Conservation (phyloP, 805 yeast genomes). For the Saccharomycopsis sp. region DNA sequence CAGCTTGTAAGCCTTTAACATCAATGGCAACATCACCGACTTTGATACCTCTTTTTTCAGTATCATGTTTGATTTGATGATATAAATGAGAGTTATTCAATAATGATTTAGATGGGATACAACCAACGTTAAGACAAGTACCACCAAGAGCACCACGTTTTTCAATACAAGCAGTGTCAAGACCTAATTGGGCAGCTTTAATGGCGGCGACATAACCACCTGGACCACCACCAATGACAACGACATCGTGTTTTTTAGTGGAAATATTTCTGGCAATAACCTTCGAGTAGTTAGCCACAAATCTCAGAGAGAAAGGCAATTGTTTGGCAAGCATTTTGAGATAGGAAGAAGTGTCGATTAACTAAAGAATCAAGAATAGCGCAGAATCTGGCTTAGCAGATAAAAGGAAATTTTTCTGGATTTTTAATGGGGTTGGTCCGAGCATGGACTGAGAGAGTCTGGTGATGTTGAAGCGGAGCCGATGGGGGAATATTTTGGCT, state of each 20-base stretch:
- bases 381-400: too few species aligned
- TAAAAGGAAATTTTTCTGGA: too few species aligned
- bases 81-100: constrained; percentile 89
- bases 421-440: too few species aligned
- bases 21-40: constrained; percentile 68
- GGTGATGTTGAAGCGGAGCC: constrained; percentile 3
- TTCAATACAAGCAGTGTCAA: constrained; percentile 92
- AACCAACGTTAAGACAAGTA: constrained; percentile 96
- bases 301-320: too few species aligned
- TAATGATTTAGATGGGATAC: constrained; percentile 95
- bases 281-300: constrained; percentile 14
- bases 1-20: constrained; percentile 71
- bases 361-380: too few species aligned
- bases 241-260: constrained; percentile 70
- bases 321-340: too few species aligned
- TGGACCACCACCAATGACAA: constrained; percentile 98
- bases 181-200: constrained; percentile 94
- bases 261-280: constrained; percentile 19
- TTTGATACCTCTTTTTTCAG: constrained; percentile 83
- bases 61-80: constrained; percentile 81
- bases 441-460: background rate
- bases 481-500: too few species aligned
- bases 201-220: constrained; percentile 99
- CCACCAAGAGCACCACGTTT: constrained; percentile 96
- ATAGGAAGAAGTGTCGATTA: too few species aligned